A percentile compares a stretch with the other conserved stretches of the same genome.
Conservation (phyloP, 805 yeast species). For the Starmerella apicola region DNA sequence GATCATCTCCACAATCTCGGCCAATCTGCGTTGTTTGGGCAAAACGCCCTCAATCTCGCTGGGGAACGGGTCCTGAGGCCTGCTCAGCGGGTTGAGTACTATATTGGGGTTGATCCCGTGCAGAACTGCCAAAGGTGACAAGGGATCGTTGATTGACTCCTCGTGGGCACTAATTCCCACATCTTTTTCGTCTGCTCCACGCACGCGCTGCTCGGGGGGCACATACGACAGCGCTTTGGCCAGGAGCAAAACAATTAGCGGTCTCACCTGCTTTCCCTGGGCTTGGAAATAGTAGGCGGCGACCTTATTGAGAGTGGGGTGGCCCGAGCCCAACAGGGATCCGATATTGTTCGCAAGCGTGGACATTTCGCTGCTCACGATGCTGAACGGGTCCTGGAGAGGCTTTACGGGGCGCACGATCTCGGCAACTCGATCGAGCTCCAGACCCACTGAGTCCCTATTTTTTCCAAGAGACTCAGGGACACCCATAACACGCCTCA, state of each 20-base stretch:
- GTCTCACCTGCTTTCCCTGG: constrained; percentile 92
- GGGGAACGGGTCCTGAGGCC: constrained; percentile 64
- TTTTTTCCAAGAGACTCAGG: constrained; percentile 4
- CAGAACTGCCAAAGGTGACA: constrained; percentile 70
- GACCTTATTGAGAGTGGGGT: constrained; percentile 82
- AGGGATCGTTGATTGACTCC: constrained; percentile 29
- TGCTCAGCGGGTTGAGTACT: constrained; percentile 68
- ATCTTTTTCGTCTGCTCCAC: constrained; percentile 37
- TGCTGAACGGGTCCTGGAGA: constrained; percentile 73
- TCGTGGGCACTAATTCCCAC: constrained; percentile 20
- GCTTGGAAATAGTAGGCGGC: constrained; percentile 92
- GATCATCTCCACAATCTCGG: constrained; percentile 96
- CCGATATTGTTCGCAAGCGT: constrained; percentile 79
- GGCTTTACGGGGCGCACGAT: constrained; percentile 28
- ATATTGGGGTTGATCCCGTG: constrained; percentile 82
- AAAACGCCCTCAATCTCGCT: constrained; percentile 61
- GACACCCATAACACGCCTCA: constrained; percentile 11
- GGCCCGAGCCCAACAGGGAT: constrained; percentile 77
- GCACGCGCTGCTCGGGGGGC: constrained; percentile 54
- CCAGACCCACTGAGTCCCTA: constrained; percentile 17
- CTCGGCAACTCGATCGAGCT: constrained; percentile 23
- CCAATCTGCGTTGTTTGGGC: constrained; percentile 89
- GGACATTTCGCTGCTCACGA: constrained; percentile 89
- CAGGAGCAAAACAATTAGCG: constrained; percentile 70
- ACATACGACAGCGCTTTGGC: constrained; percentile 66